A percentile compares a stretch with the other conserved stretches of the same genome.
phyloP scores from a whole-genome alignment of 2,329 filamentous ascomycete species.

The Exserohilum turcica region DNA sequence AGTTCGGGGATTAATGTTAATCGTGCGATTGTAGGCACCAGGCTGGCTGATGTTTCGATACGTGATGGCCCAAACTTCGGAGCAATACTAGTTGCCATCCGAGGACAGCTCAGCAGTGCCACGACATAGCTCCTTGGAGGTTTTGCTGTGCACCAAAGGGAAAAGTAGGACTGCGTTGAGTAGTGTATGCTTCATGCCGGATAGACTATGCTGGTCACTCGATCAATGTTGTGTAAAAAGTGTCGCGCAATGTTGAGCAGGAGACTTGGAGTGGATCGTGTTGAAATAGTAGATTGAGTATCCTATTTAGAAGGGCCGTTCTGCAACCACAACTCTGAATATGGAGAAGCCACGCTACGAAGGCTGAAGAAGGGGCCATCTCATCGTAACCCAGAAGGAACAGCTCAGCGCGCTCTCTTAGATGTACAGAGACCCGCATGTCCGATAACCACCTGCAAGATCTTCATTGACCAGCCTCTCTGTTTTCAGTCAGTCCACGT shows the following conservation, averaged over 20 bases:
- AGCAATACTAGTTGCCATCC: constrained; percentile 69
- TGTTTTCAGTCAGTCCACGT: constrained; percentile 17
- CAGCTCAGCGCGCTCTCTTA: constrained; percentile 31
- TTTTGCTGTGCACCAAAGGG: constrained; percentile 28
- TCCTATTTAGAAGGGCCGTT: not conserved
- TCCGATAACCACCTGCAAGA: not conserved
- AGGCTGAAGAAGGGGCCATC: not conserved
- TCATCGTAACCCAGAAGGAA: not conserved
- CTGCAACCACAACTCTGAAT: no score
- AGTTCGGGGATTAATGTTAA: constrained; percentile 61
- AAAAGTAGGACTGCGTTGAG: constrained; percentile 17
- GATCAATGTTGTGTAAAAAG: constrained; percentile 10
- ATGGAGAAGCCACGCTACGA: constrained; percentile 1
- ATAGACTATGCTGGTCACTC: constrained; percentile 11
- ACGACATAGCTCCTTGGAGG: constrained; percentile 41
- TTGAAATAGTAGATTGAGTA: not conserved
- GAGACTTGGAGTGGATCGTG: not conserved
- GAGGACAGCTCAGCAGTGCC: constrained; percentile 40
- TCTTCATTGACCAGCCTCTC: not conserved
- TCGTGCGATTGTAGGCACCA: constrained; percentile 69
- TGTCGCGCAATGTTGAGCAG: not conserved
- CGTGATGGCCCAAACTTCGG: constrained; percentile 67
- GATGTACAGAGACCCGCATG: not conserved
- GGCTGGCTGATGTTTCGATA: constrained; percentile 66
- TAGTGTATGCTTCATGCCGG: constrained; percentile 28